These are phyloP conservation scores for Globisporangium echinulatum DNA, from an alignment of 352 stramenopile species.

Conservation along the genomic window DNA sequence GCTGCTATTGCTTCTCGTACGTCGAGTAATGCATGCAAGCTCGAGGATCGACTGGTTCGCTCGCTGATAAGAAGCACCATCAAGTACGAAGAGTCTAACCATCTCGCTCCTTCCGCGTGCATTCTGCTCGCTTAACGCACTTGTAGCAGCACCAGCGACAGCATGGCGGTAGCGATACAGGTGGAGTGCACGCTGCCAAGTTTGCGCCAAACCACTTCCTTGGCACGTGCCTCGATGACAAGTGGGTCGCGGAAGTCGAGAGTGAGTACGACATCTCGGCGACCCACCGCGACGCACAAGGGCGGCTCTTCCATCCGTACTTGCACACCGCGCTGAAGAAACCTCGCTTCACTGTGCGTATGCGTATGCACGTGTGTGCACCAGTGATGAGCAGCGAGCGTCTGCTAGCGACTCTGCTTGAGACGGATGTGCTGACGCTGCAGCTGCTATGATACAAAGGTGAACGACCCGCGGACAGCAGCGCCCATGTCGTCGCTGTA, in stretches of 20 bases:
- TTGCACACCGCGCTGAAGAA: slow-evolving; percentile 25
- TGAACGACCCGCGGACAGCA: slow-evolving; percentile 23
- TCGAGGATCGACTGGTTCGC: too few relatives aligned
- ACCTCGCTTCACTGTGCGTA: slow-evolving; percentile 24
- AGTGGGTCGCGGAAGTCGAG: slow-evolving; percentile 23
- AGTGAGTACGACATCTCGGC: slow-evolving; percentile 22
- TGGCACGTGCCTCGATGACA: slow-evolving; percentile 30
- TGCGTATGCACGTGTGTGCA: background rate
- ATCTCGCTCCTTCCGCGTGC: too few relatives aligned
- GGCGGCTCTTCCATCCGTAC: slow-evolving; percentile 20
- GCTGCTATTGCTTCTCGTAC: too few relatives aligned
- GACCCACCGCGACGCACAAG: slow-evolving; percentile 14
- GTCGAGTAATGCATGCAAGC: too few relatives aligned
- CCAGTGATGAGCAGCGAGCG: background rate
- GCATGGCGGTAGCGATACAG: background rate
- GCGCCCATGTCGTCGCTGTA: slow-evolving; percentile 19
- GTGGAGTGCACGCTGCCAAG: slow-evolving; percentile 4
- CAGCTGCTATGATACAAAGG: background rate
- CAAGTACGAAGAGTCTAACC: too few relatives aligned
- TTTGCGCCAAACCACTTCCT: slow-evolving; percentile 33
- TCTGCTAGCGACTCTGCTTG: too few relatives aligned
- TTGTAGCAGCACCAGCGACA: background rate
- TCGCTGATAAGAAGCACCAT: too few relatives aligned
- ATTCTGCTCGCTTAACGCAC: too few relatives aligned
- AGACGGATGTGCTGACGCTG: too few relatives aligned